Base-by-base conservation (phyloP, 768 basidiomycete genomes). In the Lactarius quietus region DNA sequence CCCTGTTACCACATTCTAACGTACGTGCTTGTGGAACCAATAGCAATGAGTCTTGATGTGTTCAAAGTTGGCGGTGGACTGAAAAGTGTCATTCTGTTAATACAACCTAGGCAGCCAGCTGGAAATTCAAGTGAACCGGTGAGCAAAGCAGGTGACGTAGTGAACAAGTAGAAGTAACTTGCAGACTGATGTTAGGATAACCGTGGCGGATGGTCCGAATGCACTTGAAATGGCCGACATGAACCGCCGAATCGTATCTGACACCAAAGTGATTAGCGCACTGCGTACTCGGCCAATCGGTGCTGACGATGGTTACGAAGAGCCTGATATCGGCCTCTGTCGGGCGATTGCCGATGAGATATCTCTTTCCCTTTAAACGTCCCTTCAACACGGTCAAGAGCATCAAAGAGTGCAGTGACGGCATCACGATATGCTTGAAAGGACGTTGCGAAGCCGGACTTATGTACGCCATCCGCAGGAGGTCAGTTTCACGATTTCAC, bases 191-290 rank as follows among this genome's bases (percentile, higher is more conserved):
- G 56, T 86, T 83, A 23, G 95, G 95, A 76, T 95, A 98, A 7
- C 90, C 90, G 71, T 86, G 79, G 28, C 95, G 92, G 73, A 97
- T 91, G 51, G 84, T 86, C 35, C 88, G 86, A 68, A 93, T 74
- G 78, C 93, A 95, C 71, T 98, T 98, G 84, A 98, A 98, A 74
- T 94, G 92, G 0, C 88, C 86, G 55, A 89, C 83, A 76, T 98
- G 98, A 18, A 90, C 95, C 1, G 71, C 95, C 94, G 76, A 95
- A 95, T 39, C 93, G 92, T 66, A 93, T 78, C 90, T 92, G 63
- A 61, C 2, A 45, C 29, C 26, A 18, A 51, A n/a, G 23, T 2
- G 3, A 57, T 59, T 28, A 57, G 36, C 31, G 38, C 2, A 41
- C 18, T 18, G 33, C 18, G 33, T 28, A 15, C 14, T 9, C 6